Evolutionary conservation across 1,139 yeast genomes (phyloP).

Genomic region (Scheffersomyces parashehatae): DNA sequence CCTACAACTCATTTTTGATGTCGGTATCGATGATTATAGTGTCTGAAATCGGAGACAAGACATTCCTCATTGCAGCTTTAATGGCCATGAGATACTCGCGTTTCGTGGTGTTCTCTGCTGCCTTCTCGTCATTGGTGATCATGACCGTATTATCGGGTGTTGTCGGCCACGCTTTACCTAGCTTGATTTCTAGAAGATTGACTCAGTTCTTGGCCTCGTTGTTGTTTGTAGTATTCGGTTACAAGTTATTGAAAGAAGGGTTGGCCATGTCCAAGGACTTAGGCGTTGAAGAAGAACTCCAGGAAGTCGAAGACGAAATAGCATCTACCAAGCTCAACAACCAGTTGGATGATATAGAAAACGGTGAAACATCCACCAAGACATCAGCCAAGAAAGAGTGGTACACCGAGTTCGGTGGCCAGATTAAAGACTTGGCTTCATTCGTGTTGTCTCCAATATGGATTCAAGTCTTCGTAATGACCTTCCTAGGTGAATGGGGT

Average conservation of each 20-base stretch:
- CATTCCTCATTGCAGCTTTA: conserved; percentile 92
- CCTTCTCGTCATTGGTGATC: conserved; percentile 79
- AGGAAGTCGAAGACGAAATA: conserved; percentile 95
- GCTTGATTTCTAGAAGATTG: conserved; percentile 73
- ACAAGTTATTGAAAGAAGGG: conserved; percentile 77
- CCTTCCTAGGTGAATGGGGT: conserved; percentile 98
- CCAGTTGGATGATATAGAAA: conserved; percentile 56
- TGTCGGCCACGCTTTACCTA: conserved; percentile 89
- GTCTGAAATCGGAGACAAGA: conserved; percentile 95
- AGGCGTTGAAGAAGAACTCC: conserved; percentile 93
- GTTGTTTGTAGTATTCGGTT: conserved; percentile 81
- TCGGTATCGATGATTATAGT: conserved; percentile 84
- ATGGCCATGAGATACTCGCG: conserved; percentile 97
- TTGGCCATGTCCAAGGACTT: conserved; percentile 73
- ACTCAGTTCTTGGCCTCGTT: conserved; percentile 82
- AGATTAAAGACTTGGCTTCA: conserved; percentile 53
- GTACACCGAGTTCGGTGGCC: conserved; percentile 29
- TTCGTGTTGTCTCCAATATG: conserved; percentile 82
- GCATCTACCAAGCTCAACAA: conserved; percentile 60
- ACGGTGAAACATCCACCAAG: conserved; percentile 34
- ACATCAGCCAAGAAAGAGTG: conserved; percentile 16
- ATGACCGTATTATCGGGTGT: conserved; percentile 92
- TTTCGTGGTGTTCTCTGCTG: conserved; percentile 79
- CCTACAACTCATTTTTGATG: conserved; percentile 58
- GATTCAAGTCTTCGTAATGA: conserved; percentile 95